Base-by-base conservation (phyloP, 1,284 basidiomycete genomes). In the Cystobasidium sp. region DNA sequence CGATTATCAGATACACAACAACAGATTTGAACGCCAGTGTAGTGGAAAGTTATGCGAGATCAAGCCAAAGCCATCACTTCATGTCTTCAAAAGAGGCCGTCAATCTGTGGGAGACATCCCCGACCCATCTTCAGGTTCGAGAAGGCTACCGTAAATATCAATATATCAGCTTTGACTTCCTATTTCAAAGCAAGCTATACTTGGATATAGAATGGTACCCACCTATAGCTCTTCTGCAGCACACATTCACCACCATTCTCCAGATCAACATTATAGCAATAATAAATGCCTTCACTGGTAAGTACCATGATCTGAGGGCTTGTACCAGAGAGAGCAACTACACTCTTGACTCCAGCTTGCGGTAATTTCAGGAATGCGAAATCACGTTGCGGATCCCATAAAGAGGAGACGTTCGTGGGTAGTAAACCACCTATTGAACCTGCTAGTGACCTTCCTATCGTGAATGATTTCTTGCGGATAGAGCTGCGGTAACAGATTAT, bases 231-330 rank as follows among this genome's bases (percentile, higher is more conserved):
- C 84, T 97, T 97, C 86, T 93, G 90, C 78, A 99, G 83, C 8
- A 91, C 87, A 80, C 97, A 98, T 82, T 99, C 96, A 3, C 96
- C 97, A 10, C 97, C 97, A 68, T 91, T 90, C 83, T 99, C 95
- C 69, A 99, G 84, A 83, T 99, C 96, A 80, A 99, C 96, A 80
- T 88, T 92, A 83, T 99, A 99, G 8, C 90, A 89, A 81, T 98
- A 97, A 82, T 97, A 97, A 79, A 93, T 91, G 0, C 96, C 96
- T 77, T 98, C 94, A 0, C 92, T 92, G 0, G 94, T 94, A 66
- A 97, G 89, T 12, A 98, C 94, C 93, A 98, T 97, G 6, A 98
- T 92, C 77, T 98, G 94, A 0, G 96, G 96, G 82, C 92, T 91
- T 10, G 93, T 94, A 16, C 89, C 88, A 81, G 90, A 92, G 74